Conservation (phyloP, 2,329 filamentous ascomycete species). For the Paracoccidioides lutzii region DNA sequence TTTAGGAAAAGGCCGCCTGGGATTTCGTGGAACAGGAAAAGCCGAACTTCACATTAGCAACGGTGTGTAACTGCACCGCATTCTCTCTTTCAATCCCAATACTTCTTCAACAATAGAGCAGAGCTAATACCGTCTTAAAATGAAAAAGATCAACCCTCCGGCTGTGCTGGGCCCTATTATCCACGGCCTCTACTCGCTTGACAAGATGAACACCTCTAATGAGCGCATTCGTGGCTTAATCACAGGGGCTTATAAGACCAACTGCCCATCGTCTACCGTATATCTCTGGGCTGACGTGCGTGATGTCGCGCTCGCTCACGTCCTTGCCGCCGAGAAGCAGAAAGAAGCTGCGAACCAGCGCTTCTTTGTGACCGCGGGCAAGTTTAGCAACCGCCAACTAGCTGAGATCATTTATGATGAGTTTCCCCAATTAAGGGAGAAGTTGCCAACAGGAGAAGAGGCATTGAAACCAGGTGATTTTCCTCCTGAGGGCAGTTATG, state of each 20-base stretch:
- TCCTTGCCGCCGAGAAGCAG: conserved; percentile 33
- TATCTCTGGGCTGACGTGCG: conserved; percentile 46
- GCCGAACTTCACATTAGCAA: conserved; percentile 47
- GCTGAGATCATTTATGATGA: conserved; percentile 30
- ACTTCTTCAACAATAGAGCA: background rate
- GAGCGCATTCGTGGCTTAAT: conserved; percentile 51
- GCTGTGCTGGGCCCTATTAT: conserved; percentile 52
- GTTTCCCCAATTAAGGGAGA: conserved; percentile 30
- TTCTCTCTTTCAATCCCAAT: background rate
- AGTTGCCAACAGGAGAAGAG: conserved; percentile 28
- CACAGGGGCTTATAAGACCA: conserved; percentile 44
- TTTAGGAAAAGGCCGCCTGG: conserved; percentile 50
- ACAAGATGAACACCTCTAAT: conserved; percentile 62
- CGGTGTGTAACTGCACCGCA: conserved; percentile 29
- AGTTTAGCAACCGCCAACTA: conserved; percentile 31
- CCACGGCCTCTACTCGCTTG: conserved; percentile 49
- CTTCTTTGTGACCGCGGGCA: conserved; percentile 33
- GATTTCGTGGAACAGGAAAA: conserved; percentile 44
- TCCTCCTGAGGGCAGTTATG: conserved; percentile 17
- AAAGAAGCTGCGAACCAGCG: conserved; percentile 32
- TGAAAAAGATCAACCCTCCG: conserved; percentile 37
- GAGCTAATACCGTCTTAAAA: background rate
- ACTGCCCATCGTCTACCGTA: conserved; percentile 45
- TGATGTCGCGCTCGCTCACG: conserved; percentile 37
- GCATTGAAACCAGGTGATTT: conserved; percentile 18